A percentile compares a stretch with the other conserved stretches of the same genome.
phyloP scores from a whole-genome alignment of 805 yeast species.

The Metschnikowia aberdeeniae region DNA sequence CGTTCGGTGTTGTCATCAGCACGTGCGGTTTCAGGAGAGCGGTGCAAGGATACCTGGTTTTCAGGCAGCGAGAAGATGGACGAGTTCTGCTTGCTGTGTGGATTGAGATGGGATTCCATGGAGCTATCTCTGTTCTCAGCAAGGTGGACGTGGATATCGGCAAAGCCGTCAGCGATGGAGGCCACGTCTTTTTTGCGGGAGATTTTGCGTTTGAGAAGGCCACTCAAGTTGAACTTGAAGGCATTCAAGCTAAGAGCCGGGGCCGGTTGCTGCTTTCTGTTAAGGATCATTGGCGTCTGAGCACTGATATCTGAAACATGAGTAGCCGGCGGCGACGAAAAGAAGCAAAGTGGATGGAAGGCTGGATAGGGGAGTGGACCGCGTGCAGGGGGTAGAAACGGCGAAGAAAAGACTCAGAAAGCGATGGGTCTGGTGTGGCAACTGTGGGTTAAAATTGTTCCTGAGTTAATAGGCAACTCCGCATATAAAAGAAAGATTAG shows the following conservation, averaged over 20 bases:
- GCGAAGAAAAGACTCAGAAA: background rate
- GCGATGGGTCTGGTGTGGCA: background rate
- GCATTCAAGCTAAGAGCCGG: slow-evolving; percentile 5
- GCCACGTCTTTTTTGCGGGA: slow-evolving; percentile 16
- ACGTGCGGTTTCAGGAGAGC: background rate
- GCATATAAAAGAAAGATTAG: slow-evolving; percentile 2
- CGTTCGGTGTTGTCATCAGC: slow-evolving; percentile 3
- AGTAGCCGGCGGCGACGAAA: background rate
- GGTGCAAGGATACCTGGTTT: background rate
- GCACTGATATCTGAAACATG: background rate
- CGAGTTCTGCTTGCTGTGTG: slow-evolving; percentile 2
- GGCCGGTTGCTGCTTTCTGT: slow-evolving; percentile 13
- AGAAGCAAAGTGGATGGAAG: background rate
- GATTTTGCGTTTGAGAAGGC: slow-evolving; percentile 16
- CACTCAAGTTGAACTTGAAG: slow-evolving; percentile 17
- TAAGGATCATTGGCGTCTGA: slow-evolving; percentile 10
- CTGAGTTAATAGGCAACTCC: slow-evolving; percentile 2
- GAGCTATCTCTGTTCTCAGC: background rate
- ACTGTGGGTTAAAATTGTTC: background rate
- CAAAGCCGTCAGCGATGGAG: slow-evolving; percentile 9
- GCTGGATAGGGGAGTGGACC: background rate
- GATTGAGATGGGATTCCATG: background rate
- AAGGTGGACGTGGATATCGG: slow-evolving; percentile 6
- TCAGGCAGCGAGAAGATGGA: slow-evolving; percentile 3
- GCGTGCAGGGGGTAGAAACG: background rate